Base-by-base conservation (phyloP, 2,329 filamentous ascomycete species). In the Sporothrix sp. region DNA sequence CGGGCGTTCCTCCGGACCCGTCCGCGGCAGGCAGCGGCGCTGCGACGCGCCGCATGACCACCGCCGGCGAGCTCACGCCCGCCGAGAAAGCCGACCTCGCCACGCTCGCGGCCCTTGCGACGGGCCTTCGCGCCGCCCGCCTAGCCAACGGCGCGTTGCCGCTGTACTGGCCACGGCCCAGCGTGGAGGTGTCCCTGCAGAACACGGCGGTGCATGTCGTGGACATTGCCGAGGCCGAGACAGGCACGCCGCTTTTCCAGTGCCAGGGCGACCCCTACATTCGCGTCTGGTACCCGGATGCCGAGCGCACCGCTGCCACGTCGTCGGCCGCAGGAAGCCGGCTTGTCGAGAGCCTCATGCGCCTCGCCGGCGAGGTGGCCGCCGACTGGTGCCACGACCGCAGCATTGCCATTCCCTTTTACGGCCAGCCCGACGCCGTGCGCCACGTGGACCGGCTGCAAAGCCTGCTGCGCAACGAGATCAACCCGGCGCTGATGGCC, bases 331-430 rank as follows among this genome's bases (percentile, higher is more conserved):
- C 54, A 9, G 63, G 61, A 21, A 65, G 62, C 18, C 61, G 66
- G 20, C 59, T 75, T 14, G 72, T 79, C 35, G 65, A 66, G 51
- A 68, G 70, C 51, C 58, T 71, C 21, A 85, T 85, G 82, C 69
- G 77, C 33, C 68, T 83, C 4, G 81, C 79, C 11, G 79, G 78
- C 49, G 72, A 82, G 58, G 66, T 82, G 23, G 79, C 76, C 33
- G 81, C 79, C 18, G 68, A 67, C 27, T 85, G 79, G 78, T 82
- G 79, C 59, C 60, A 69, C 42, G 70, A 72, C 20, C 74, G 80
- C 45, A 66, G 68, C 18, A 75, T 85, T 47, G 74, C 79, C 32
- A 69, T 80, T 25, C 78, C 80, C 7, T 85, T 76, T 63, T 76
- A 75, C 51, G 68, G 69, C 28, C 72, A 79, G 57, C 64, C 67